phyloP scores from a whole-genome alignment of 2,329 filamentous ascomycete species.

The Ophiosphaerella narmari region DNA sequence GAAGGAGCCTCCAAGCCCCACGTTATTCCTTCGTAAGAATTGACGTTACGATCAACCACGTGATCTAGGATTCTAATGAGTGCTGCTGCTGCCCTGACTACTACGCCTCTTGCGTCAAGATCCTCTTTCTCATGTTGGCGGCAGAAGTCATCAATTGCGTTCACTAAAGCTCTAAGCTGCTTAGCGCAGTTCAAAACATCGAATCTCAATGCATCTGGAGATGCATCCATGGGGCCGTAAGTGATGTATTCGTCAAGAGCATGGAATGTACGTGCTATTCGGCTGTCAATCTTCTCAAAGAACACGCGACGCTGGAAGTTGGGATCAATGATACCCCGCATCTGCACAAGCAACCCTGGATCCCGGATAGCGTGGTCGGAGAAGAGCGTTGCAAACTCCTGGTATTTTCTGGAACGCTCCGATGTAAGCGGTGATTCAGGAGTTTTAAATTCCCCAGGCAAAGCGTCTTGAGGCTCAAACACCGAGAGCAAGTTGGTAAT shows the following conservation, averaged over 20 bases:
- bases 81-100: constrained; percentile 32
- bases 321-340: constrained; percentile 36
- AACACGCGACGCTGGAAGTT: constrained; percentile 41
- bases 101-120: constrained; percentile 22
- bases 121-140: constrained; percentile 28
- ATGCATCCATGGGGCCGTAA: constrained; percentile 29
- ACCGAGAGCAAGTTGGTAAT: constrained; percentile 43
- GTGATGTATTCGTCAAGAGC: constrained; percentile 38
- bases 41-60: constrained; percentile 37
- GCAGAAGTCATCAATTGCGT: constrained; percentile 35
- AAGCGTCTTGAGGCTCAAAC: constrained; percentile 41
- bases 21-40: constrained; percentile 37
- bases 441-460: constrained; percentile 41
- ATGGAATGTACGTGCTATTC: constrained; percentile 33
- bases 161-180: constrained; percentile 33
- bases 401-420: constrained; percentile 37
- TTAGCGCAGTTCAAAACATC: constrained; percentile 38
- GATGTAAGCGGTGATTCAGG: constrained; percentile 31
- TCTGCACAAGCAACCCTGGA: constrained; percentile 29
- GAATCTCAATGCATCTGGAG: constrained; percentile 24
- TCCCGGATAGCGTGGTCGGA: constrained; percentile 34
- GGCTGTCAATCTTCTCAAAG: constrained; percentile 42
- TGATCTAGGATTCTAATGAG: constrained; percentile 40
- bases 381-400: constrained; percentile 36
- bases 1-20: constrained; percentile 33